Conservation (phyloP, 331 rosid genomes). For the Pyrus hybrid region DNA sequence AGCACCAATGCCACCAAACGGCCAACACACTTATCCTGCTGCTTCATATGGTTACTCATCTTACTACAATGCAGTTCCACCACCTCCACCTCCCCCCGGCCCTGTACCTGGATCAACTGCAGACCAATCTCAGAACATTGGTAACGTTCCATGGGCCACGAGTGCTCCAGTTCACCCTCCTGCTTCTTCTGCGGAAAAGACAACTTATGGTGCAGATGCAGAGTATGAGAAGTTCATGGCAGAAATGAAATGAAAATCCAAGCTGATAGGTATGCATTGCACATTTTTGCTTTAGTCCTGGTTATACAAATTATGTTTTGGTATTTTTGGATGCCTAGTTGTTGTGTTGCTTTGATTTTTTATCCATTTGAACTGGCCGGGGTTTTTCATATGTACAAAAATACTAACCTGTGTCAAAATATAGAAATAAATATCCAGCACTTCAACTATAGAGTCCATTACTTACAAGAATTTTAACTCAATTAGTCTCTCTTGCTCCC, state of each 20-base stretch:
- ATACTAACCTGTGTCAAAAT: background rate
- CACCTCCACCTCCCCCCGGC: constrained; percentile 61
- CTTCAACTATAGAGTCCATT: background rate
- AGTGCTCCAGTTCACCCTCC: constrained; percentile 57
- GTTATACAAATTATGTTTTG: background rate
- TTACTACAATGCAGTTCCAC: constrained; percentile 73
- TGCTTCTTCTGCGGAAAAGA: constrained; percentile 48
- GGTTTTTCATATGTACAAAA: background rate
- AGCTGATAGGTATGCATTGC: constrained; percentile 41
- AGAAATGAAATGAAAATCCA: constrained; percentile 68
- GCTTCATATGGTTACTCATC: constrained; percentile 71
- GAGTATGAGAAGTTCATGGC: constrained; percentile 98
- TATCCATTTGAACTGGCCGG: background rate
- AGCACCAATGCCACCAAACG: constrained; percentile 56
- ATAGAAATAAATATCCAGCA: background rate
- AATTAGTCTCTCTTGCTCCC: background rate
- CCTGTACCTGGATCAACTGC: constrained; percentile 34
- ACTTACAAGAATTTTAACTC: background rate
- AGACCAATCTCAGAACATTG: constrained; percentile 57
- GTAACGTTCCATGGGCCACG: constrained; percentile 67
- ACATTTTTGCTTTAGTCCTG: background rate
- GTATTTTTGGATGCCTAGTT: background rate
- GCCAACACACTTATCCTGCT: constrained; percentile 59
- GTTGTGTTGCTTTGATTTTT: background rate
- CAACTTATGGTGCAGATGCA: constrained; percentile 65